Percentiles rank a stretch among this genome's conserved stretches.
Conservation (phyloP, 2,329 filamentous ascomycete genomes). For the Pestalotiopsis sp. region DNA sequence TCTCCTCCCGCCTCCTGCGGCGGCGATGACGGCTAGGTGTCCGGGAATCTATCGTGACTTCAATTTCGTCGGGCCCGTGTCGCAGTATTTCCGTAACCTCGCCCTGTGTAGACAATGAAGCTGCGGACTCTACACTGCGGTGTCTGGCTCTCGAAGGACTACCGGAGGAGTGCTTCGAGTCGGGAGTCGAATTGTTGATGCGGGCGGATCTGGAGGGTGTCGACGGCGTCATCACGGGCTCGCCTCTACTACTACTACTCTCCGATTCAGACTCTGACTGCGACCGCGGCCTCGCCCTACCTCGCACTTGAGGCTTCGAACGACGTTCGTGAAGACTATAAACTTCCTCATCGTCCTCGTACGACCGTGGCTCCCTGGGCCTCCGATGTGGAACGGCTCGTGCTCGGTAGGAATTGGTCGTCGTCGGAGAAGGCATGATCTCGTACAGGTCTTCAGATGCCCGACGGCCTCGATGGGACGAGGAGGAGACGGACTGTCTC, state of each 20-base stretch:
- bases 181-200: slow-evolving; percentile 37
- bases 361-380: slow-evolving; percentile 22
- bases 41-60: neutral
- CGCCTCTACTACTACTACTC: slow-evolving; percentile 19
- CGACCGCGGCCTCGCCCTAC: slow-evolving; percentile 20
- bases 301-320: slow-evolving; percentile 26
- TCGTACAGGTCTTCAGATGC: slow-evolving; percentile 26
- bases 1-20: slow-evolving; percentile 6
- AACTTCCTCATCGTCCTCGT: slow-evolving; percentile 20
- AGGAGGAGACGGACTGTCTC: slow-evolving; percentile 21
- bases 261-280: slow-evolving; percentile 21
- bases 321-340: slow-evolving; percentile 20
- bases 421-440: slow-evolving; percentile 28
- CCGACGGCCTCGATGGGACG: slow-evolving; percentile 22
- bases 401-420: slow-evolving; percentile 24
- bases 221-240: slow-evolving; percentile 21
- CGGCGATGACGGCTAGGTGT: neutral
- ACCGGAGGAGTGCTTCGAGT: slow-evolving; percentile 34
- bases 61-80: neutral
- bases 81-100: slow-evolving; percentile 6
- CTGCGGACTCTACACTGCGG: slow-evolving; percentile 40
- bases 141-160: slow-evolving; percentile 33
- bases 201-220: slow-evolving; percentile 34
- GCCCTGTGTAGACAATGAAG: slow-evolving; percentile 28
- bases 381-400: slow-evolving; percentile 23